phyloP scores from a whole-genome alignment of 345 rosid genomes.

The Aquilaria malaccensis region DNA sequence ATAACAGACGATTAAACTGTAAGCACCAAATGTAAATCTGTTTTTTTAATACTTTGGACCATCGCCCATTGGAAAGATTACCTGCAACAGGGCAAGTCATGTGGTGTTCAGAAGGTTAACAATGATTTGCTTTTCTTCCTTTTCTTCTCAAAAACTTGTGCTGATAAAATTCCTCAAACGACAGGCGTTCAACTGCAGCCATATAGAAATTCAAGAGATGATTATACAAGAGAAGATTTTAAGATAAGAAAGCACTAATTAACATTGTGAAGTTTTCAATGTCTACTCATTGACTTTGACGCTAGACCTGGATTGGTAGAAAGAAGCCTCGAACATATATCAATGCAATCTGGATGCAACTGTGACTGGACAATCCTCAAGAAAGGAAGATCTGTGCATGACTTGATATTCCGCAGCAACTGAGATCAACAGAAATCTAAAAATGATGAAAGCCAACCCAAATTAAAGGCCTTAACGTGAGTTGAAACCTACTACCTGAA shows the following conservation, averaged over 20 bases:
- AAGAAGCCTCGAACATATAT: slow-evolving; percentile 56
- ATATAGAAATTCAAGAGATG: neutral
- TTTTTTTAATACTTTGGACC: too few relatives aligned
- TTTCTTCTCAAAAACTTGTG: slow-evolving; percentile 33
- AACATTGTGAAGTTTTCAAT: neutral
- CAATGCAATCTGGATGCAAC: slow-evolving; percentile 53
- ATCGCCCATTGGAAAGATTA: neutral
- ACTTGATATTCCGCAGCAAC: slow-evolving; percentile 43
- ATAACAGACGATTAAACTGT: too few relatives aligned
- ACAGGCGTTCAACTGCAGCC: slow-evolving; percentile 35
- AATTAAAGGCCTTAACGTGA: neutral
- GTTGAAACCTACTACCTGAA: slow-evolving; percentile 41
- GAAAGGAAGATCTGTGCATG: slow-evolving; percentile 46
- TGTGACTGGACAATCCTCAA: slow-evolving; percentile 34
- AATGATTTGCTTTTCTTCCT: neutral
- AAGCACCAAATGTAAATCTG: too few relatives aligned
- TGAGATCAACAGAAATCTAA: slow-evolving; percentile 8
- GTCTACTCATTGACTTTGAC: neutral
- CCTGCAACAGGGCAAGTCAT: neutral
- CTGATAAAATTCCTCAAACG: slow-evolving; percentile 39
- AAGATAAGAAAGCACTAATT: neutral
- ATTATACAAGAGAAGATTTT: neutral
- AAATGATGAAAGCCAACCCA: slow-evolving; percentile 3
- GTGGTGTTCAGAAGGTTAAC: neutral
- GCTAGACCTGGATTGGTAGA: slow-evolving; percentile 48